phyloP scores from a whole-genome alignment of 345 rosid species.

The Lenwebbia sp. region DNA sequence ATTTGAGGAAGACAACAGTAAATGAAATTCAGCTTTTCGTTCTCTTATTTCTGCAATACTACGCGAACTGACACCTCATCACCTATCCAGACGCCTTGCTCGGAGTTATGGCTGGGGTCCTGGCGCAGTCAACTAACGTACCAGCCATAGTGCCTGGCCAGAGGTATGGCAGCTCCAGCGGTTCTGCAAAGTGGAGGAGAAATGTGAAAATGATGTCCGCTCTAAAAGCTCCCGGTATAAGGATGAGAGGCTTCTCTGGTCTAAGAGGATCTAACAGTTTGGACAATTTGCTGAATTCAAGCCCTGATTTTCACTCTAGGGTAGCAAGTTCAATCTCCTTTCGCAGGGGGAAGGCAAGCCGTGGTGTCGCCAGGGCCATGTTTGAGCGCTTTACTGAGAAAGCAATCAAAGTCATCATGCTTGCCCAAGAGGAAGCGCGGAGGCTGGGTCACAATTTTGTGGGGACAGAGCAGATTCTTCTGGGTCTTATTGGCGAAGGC shows the following conservation, averaged over 20 bases:
- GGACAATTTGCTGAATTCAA: constrained; percentile 23
- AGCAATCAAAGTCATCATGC: constrained; percentile 96
- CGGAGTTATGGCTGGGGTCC: constrained; percentile 48
- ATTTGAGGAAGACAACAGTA: neutral
- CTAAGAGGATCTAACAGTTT: constrained; percentile 41
- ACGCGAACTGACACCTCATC: neutral
- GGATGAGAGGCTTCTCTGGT: constrained; percentile 45
- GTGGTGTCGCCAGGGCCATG: constrained; percentile 68
- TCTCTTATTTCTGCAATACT: neutral
- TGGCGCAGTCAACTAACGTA: constrained; percentile 38
- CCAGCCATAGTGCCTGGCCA: constrained; percentile 27
- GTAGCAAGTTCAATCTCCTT: constrained; percentile 28
- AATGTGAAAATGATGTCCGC: constrained; percentile 39
- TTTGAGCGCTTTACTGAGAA: constrained; percentile 96
- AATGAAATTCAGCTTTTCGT: neutral
- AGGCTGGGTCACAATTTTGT: constrained; percentile 98
- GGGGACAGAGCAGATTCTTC: constrained; percentile 90
- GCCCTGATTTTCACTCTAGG: constrained; percentile 31
- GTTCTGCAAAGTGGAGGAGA: constrained; percentile 33
- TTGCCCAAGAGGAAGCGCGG: constrained; percentile 97
- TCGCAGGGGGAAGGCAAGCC: constrained; percentile 31
- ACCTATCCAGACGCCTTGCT: neutral
- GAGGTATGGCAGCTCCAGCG: constrained; percentile 28
- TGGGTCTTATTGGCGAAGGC: constrained; percentile 96
- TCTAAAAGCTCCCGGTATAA: constrained; percentile 25